Percentiles rank a stretch among this genome's conserved stretches.
These are phyloP conservation scores for Kitagawia praeruptora DNA, from an alignment of 129 eudicot genomes.

Conservation along the genomic window DNA sequence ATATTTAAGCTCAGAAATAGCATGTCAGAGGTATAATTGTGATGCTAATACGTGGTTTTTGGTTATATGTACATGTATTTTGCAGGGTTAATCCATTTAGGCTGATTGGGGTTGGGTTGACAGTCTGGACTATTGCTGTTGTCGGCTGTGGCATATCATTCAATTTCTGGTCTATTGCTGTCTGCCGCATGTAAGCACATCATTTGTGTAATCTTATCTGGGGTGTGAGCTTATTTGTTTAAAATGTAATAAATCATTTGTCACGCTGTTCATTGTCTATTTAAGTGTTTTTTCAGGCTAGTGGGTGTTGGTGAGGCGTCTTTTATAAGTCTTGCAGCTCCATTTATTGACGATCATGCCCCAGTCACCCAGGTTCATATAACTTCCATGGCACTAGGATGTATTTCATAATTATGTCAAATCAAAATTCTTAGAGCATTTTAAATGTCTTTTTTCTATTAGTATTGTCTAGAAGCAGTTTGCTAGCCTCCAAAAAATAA, in stretches of 20 bases:
- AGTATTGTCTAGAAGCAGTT: neutral
- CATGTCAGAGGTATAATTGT: neutral
- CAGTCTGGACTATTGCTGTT: conserved; percentile 80
- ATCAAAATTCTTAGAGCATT: neutral
- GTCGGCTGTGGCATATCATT: conserved; percentile 76
- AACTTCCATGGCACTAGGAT: neutral
- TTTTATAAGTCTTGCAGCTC: conserved; percentile 96
- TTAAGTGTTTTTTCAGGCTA: conserved; percentile 40
- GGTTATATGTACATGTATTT: conserved; percentile 16
- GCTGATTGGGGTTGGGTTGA: conserved; percentile 91
- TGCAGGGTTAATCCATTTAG: conserved; percentile 92
- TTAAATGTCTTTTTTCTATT: neutral
- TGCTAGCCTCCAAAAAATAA: too few species aligned
- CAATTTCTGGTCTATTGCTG: conserved; percentile 78
- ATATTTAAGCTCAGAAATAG: neutral
- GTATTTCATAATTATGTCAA: neutral
- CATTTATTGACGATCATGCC: conserved; percentile 95
- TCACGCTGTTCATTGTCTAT: neutral
- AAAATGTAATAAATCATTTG: neutral
- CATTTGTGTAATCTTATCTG: neutral
- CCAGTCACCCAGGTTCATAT: conserved; percentile 66
- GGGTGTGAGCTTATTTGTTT: neutral
- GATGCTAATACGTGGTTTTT: neutral
- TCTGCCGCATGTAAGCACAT: conserved; percentile 73
- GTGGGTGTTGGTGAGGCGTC: conserved; percentile 99